Evolutionary conservation across 1,284 basidiomycete species (phyloP).

Genomic region (Inonotus hispidus): DNA sequence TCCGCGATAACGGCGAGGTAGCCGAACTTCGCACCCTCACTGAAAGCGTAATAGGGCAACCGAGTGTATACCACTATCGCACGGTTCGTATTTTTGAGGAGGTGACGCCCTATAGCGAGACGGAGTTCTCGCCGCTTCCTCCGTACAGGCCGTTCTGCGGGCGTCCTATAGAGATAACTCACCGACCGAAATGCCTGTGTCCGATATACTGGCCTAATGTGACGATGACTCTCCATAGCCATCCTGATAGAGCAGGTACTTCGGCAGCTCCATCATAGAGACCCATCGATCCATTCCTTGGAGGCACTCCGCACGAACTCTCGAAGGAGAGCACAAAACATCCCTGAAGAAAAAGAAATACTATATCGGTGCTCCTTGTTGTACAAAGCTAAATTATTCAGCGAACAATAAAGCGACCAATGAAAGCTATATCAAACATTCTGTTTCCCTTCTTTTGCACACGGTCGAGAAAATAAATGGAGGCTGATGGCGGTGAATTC

Average conservation of each 20-base stretch:
- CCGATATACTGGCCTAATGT: neutral
- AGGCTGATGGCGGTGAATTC: too few species aligned
- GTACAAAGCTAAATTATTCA: too few species aligned
- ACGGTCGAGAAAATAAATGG: too few species aligned
- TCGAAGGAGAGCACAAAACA: too few species aligned
- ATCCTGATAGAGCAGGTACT: neutral
- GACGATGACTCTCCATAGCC: neutral
- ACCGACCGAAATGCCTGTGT: neutral
- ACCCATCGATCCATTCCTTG: neutral
- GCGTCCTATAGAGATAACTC: neutral
- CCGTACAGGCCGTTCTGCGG: neutral
- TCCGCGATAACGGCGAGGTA: neutral
- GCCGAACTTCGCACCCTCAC: neutral
- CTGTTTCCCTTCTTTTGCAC: too few species aligned
- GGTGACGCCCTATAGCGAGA: neutral
- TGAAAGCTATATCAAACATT: too few species aligned
- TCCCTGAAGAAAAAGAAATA: too few species aligned
- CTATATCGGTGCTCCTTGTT: too few species aligned
- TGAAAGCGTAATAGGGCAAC: neutral
- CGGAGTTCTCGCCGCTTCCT: neutral
- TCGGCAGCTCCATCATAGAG: too few species aligned
- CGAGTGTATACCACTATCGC: neutral
- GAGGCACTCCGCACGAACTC: too few species aligned
- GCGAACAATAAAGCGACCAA: too few species aligned
- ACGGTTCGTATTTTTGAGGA: conserved; percentile 5